phyloP scores from a whole-genome alignment of 306 rosid genomes.

The Cucumis sativus region Cucumber_9930_V3 NC_026656.2:11482501-11483000 shows the following conservation, averaged over 20 bases:
- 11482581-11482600: constrained; percentile 62
- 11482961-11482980: constrained; percentile 60
- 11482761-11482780: constrained; percentile 44
- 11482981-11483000: constrained; percentile 68
- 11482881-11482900: constrained; percentile 66
- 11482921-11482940: constrained; percentile 56
- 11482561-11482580: constrained; percentile 52
- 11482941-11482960: constrained; percentile 47
- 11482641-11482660: constrained; percentile 83
- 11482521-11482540: constrained; percentile 82
- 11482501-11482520: constrained; percentile 85
- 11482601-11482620: constrained; percentile 84
- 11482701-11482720: constrained; percentile 74
- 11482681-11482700: constrained; percentile 78
- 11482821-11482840: constrained; percentile 60
- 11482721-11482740: constrained; percentile 49
- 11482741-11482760: constrained; percentile 54
- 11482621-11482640: constrained; percentile 76
- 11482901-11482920: constrained; percentile 59
- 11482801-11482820: constrained; percentile 78
- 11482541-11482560: constrained; percentile 61
- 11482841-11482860: constrained; percentile 51
- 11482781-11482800: constrained; percentile 64
- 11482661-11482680: constrained; percentile 50
- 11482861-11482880: constrained; percentile 62